These are phyloP conservation scores for Aureobasidium sp. DNA, from an alignment of 2,329 filamentous ascomycete species.

Conservation along the genomic window DNA sequence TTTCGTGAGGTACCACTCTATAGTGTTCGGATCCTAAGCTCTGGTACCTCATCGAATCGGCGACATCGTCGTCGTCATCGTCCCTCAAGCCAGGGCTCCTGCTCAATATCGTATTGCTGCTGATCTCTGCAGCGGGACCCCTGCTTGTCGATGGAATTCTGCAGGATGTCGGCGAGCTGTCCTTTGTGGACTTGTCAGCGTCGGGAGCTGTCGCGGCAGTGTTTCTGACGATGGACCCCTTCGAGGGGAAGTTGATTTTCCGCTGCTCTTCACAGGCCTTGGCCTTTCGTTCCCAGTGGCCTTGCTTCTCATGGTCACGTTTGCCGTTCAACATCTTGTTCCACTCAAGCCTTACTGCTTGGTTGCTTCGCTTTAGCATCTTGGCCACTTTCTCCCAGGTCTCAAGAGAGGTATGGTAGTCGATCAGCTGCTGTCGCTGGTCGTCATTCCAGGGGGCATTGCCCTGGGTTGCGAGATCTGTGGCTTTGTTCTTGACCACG, in stretches of 20 bases:
- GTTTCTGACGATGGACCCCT: neutral
- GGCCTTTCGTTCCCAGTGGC: neutral
- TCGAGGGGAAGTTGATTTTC: neutral
- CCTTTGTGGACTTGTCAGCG: no score
- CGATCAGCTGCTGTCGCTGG: neutral
- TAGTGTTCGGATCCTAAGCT: no score
- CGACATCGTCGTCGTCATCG: no score
- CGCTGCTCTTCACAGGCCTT: neutral
- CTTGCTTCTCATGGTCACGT: neutral
- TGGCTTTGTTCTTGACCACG: neutral
- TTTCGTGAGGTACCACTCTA: no score
- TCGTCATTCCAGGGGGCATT: neutral
- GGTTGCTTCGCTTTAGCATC: neutral
- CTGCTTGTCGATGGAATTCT: no score
- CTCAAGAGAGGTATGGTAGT: neutral
- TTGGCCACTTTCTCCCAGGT: neutral
- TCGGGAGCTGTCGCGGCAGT: neutral
- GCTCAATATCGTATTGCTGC: no score
- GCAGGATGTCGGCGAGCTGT: no score
- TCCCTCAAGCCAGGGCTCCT: no score
- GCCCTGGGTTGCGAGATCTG: neutral
- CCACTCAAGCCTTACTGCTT: neutral
- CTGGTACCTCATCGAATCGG: no score
- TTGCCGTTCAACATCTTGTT: neutral
- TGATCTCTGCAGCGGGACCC: no score